These are phyloP conservation scores for Fraxinus nigra DNA, from an alignment of 305 asterid genomes.

Conservation along the genomic window DNA sequence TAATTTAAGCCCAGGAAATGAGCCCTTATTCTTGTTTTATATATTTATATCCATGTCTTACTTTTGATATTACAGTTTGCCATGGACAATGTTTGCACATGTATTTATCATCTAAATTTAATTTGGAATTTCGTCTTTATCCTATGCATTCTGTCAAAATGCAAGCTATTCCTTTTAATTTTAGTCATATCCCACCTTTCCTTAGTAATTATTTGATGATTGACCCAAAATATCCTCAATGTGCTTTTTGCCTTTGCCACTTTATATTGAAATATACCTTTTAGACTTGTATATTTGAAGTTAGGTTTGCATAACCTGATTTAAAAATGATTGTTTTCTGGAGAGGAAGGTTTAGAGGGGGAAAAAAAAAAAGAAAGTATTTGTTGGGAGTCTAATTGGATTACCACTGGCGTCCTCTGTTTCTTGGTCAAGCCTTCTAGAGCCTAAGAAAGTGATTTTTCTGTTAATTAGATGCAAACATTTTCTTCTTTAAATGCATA, in stretches of 20 bases:
- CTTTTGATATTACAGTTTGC: not conserved
- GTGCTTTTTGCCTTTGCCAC: not conserved
- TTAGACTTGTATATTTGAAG: not conserved
- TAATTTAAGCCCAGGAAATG: not conserved
- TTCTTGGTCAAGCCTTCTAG: not conserved
- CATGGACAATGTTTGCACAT: not conserved
- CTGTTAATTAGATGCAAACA: not conserved
- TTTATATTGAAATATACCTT: not conserved
- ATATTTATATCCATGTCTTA: not conserved
- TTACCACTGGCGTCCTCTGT: not conserved
- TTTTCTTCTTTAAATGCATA: not conserved
- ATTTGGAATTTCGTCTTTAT: not conserved
- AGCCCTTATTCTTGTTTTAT: not conserved
- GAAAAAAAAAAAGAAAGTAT: not conserved
- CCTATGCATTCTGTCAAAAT: not conserved
- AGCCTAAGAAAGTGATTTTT: not conserved
- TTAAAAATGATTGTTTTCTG: not conserved
- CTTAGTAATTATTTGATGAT: not conserved
- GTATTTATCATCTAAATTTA: not conserved
- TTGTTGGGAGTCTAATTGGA: not conserved
- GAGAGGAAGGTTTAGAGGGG: not conserved
- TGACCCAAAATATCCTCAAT: not conserved
- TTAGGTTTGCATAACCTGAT: not conserved
- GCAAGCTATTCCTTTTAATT: not conserved
- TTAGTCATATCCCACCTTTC: not conserved